A percentile compares a stretch with the other conserved stretches of the same genome.
Conservation (phyloP, 495 filamentous ascomycete genomes). For the Staphylotrichum tortipilum region DNA sequence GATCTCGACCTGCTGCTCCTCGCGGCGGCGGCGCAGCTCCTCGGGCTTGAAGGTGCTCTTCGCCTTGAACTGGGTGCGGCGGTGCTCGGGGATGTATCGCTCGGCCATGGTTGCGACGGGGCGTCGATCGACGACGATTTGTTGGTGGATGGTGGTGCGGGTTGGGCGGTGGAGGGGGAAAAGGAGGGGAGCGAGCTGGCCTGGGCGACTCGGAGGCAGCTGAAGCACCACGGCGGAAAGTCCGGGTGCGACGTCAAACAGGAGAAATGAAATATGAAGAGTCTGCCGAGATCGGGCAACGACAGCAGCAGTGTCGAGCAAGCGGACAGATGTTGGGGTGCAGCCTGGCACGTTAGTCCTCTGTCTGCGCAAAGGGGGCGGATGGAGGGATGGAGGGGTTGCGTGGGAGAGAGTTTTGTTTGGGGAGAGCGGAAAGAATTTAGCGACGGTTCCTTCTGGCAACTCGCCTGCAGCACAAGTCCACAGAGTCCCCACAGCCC, state of each 20-base stretch:
- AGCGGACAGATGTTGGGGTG: constrained; percentile 34
- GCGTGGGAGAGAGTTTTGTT: constrained; percentile 23
- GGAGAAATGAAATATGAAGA: background rate
- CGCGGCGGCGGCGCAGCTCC: constrained; percentile 94
- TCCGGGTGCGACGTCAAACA: background rate
- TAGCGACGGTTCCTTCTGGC: constrained; percentile 22
- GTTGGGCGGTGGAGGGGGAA: constrained; percentile 24
- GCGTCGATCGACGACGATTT: constrained; percentile 18
- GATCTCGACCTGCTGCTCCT: constrained; percentile 98
- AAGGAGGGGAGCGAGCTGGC: constrained; percentile 1
- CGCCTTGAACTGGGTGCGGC: constrained; percentile 97
- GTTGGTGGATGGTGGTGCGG: constrained; percentile 24
- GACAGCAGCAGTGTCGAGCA: constrained; percentile 9
- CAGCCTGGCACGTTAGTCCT: constrained; percentile 35
- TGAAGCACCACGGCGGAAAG: background rate
- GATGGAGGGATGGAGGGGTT: constrained; percentile 40
- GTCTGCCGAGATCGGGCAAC: background rate
- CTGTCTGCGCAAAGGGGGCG: too few relatives aligned
- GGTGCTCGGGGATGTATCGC: constrained; percentile 98
- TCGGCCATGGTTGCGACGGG: constrained; percentile 72
- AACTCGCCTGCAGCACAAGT: too few relatives aligned
- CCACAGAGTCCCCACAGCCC: background rate
- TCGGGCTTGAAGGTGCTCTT: constrained; percentile 97
- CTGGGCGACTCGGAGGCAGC: background rate
- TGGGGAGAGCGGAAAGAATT: constrained; percentile 32